Percentiles rank a stretch among this genome's conserved stretches.
phyloP scores from a whole-genome alignment of 768 basidiomycete species.

The Kockovaella imperatae region DNA sequence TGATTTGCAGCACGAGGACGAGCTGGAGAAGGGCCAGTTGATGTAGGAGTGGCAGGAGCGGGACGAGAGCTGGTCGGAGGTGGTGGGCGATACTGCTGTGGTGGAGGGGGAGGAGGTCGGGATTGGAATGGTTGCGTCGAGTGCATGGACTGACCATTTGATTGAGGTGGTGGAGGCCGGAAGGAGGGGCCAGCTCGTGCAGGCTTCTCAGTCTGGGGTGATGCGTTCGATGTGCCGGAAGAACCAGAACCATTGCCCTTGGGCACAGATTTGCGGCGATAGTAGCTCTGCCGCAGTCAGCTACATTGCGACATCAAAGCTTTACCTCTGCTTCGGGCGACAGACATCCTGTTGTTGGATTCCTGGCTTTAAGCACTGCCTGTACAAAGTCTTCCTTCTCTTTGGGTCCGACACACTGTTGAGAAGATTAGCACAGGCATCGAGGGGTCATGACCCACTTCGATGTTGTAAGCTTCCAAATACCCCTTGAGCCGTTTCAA shows the following conservation, averaged over 20 bases:
- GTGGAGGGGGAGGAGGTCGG: constrained; percentile 5
- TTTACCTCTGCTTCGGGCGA: constrained; percentile 39
- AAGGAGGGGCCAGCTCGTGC: constrained; percentile 4
- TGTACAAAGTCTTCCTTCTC: constrained; percentile 45
- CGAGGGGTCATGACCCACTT: too few relatives aligned
- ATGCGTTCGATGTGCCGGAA: too few relatives aligned
- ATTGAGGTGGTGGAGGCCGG: constrained; percentile 11
- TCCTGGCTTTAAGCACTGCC: constrained; percentile 34
- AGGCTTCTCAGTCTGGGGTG: too few relatives aligned
- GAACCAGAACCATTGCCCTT: constrained; percentile 27
- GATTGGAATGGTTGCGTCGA: too few relatives aligned
- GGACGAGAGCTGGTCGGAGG: constrained; percentile 17
- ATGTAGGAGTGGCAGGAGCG: constrained; percentile 24
- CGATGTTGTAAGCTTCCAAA: constrained; percentile 37
- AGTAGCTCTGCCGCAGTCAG: constrained; percentile 33
- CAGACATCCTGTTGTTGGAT: constrained; percentile 36
- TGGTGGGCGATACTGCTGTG: constrained; percentile 10
- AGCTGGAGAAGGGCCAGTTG: constrained; percentile 26
- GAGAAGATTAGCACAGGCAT: too few relatives aligned
- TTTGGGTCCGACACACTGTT: constrained; percentile 29
- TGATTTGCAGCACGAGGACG: too few relatives aligned
- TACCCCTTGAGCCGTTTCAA: constrained; percentile 43
- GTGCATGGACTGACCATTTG: too few relatives aligned
- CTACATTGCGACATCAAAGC: neutral
- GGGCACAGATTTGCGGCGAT: constrained; percentile 37